Conservation (phyloP, 176 grass and related monocot species). For the Carex myosuroides region DNA sequence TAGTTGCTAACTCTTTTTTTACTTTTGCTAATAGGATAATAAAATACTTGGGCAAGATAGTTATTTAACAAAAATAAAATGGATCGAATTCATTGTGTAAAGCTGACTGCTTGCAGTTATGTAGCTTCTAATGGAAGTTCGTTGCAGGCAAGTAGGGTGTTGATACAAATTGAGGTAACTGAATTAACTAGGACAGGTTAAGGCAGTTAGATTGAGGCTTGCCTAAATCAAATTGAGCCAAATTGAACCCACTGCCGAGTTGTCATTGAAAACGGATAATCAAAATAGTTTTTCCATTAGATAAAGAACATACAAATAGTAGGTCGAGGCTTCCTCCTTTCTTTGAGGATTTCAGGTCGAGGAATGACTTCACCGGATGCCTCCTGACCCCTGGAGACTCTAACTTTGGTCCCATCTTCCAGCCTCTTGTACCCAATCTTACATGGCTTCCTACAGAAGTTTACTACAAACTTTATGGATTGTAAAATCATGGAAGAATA, state of each 20-base stretch:
- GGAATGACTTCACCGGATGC: constrained; percentile 74
- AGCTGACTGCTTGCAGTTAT: neutral
- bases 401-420: constrained; percentile 83
- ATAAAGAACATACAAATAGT: constrained; percentile 42
- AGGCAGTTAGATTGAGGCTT: neutral
- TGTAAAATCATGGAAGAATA: neutral
- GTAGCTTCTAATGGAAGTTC: neutral
- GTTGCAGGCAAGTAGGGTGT: neutral
- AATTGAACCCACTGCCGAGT: neutral
- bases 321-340: constrained; percentile 79
- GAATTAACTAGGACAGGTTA: neutral
- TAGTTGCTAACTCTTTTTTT: neutral
- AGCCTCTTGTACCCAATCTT: constrained; percentile 75
- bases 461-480: neutral
- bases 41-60: neutral
- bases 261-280: constrained; percentile 16
- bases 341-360: constrained; percentile 87
- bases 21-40: neutral
- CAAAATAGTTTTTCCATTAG: constrained; percentile 17
- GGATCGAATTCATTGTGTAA: neutral
- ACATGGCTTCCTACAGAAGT: constrained; percentile 48
- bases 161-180: neutral
- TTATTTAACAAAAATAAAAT: neutral
- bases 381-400: constrained; percentile 62
- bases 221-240: neutral